Evolutionary conservation across 2,329 filamentous ascomycete genomes (phyloP).

Genomic region (Teratosphaeria zuluensis): DNA sequence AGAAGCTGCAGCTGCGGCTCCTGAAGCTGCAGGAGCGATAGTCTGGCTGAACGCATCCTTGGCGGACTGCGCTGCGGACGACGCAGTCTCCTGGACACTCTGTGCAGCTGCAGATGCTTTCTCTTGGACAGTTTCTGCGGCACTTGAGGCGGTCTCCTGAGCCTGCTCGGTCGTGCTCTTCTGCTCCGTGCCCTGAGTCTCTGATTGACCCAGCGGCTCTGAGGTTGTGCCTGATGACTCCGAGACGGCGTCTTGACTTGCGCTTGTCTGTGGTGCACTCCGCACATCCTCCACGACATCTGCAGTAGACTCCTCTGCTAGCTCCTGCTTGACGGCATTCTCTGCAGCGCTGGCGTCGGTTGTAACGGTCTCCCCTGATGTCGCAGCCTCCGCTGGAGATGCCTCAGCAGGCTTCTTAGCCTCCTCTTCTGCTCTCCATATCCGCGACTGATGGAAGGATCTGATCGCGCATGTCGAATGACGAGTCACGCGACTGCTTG

Average conservation of each 20-base stretch:
- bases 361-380: slow-evolving; percentile 28
- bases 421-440: slow-evolving; percentile 30
- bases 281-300: slow-evolving; percentile 13
- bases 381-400: slow-evolving; percentile 15
- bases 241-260: slow-evolving; percentile 11
- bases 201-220: slow-evolving; percentile 10
- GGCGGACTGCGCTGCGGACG: slow-evolving; percentile 15
- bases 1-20: background rate
- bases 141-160: slow-evolving; percentile 7
- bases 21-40: slow-evolving; percentile 5
- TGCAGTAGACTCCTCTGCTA: slow-evolving; percentile 15
- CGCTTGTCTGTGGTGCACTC: slow-evolving; percentile 3
- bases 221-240: slow-evolving; percentile 14
- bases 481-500: slow-evolving; percentile 14
- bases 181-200: slow-evolving; percentile 6
- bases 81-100: slow-evolving; percentile 10
- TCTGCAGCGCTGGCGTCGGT: slow-evolving; percentile 17
- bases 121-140: slow-evolving; percentile 9
- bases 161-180: slow-evolving; percentile 3
- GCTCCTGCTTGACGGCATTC: slow-evolving; percentile 21
- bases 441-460: slow-evolving; percentile 31
- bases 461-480: slow-evolving; percentile 24
- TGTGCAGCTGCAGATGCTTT: slow-evolving; percentile 13
- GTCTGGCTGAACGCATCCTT: slow-evolving; percentile 2
- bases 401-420: slow-evolving; percentile 16